Evolutionary conservation across 371 early-diverging fungal genomes (phyloP).

Genomic region (Dinochytrium kinnereticum): DNA sequence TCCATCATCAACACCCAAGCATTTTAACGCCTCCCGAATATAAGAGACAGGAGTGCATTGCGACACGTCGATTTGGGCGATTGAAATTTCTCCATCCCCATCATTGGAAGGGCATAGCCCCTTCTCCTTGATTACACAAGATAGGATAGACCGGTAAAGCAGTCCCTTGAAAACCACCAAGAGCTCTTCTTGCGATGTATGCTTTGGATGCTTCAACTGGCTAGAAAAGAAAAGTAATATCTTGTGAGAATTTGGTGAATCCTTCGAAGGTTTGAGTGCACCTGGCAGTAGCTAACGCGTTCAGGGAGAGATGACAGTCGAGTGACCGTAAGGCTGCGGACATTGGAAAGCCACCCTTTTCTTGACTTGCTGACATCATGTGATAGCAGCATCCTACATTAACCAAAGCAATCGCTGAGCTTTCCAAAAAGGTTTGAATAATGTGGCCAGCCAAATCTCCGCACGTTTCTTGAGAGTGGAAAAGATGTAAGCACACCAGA

Average conservation of each 20-base stretch:
- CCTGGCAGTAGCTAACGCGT: neutral
- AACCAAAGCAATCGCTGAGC: neutral
- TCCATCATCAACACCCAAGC: neutral
- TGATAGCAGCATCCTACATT: conserved; percentile 8
- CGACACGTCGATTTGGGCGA: neutral
- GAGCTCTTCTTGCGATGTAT: neutral
- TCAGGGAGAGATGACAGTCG: neutral
- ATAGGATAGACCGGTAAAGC: conserved; percentile 3
- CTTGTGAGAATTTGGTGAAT: neutral
- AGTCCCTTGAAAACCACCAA: neutral
- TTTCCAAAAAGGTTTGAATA: neutral
- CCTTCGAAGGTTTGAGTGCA: neutral
- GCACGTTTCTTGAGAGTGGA: neutral
- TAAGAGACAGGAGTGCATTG: neutral
- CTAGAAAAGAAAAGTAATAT: neutral
- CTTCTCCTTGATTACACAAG: neutral
- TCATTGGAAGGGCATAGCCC: neutral
- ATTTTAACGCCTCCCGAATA: neutral
- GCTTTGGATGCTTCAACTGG: neutral
- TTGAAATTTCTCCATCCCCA: neutral
- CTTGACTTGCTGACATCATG: neutral
- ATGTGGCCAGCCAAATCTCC: neutral
- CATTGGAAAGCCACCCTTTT: neutral
- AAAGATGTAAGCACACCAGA: neutral
- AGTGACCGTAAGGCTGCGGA: neutral